Conservation (phyloP, 805 yeast genomes). For the Wickerhamomyces strasburgensis region DNA sequence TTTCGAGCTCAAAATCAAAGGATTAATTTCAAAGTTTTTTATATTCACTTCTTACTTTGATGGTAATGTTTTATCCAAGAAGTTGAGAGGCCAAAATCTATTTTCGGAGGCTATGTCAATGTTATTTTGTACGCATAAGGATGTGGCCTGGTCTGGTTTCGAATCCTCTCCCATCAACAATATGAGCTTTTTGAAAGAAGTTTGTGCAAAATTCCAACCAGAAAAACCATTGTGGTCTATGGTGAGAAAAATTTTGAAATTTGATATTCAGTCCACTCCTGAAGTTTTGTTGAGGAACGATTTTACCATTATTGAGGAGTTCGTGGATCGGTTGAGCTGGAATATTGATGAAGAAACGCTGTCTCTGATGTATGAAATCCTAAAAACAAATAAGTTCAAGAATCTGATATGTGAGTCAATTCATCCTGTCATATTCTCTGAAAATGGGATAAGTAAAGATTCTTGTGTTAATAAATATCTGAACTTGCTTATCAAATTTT, state of each 20-base stretch:
- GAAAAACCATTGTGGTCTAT: conserved; percentile 8
- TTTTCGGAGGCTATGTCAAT: conserved; percentile 18
- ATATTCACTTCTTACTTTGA: conserved; percentile 13
- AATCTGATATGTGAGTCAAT: conserved; percentile 14
- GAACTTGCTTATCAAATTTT: conserved; percentile 12
- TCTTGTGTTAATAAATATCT: conserved; percentile 15
- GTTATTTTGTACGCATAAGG: conserved; percentile 9
- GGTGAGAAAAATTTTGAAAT: conserved; percentile 4
- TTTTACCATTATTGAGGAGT: conserved; percentile 6
- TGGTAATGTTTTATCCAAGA: conserved; percentile 4
- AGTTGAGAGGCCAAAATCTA: conserved; percentile 8
- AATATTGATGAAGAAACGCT: conserved; percentile 12
- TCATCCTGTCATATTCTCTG: conserved; percentile 7
- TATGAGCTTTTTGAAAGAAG: conserved; percentile 11
- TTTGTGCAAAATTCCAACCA: conserved; percentile 8
- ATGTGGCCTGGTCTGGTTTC: conserved; percentile 13
- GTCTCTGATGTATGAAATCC: conserved; percentile 15
- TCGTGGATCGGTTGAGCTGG: conserved; percentile 11
- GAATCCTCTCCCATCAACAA: conserved; percentile 7
- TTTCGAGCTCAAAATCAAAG: conserved; percentile 11
- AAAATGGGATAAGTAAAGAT: conserved; percentile 9
- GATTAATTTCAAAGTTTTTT: conserved; percentile 12
- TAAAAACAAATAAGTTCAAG: conserved; percentile 19
- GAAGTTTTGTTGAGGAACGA: conserved; percentile 6
- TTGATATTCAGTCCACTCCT: background rate